Base-by-base conservation (phyloP, 768 basidiomycete genomes). In the Mycena pura region DNA sequence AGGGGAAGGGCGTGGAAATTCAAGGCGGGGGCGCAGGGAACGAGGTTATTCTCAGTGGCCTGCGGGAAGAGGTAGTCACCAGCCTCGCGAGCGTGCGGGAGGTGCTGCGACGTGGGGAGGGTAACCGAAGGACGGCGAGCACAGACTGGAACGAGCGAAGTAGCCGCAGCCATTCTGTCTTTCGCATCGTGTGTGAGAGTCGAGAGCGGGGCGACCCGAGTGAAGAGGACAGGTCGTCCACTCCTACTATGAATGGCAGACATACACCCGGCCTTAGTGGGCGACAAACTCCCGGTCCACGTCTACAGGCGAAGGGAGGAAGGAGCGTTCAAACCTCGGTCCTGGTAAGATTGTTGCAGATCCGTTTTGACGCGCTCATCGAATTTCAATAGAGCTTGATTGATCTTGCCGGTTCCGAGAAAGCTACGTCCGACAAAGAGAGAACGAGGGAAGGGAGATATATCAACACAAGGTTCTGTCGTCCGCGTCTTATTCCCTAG, bases 131-230 rank as follows among this genome's bases (percentile, higher is more conserved):
- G 61, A 97, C 95, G 4, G 96, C 95, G 1, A 92, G 88, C 67
- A 99, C 97, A n/a, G 96, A 99, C 70, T 99, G 96, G 96, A 99
- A 99, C 71, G 92, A 95, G 68, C 78, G 96, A 59, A 95, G 93
- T 77, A 95, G 93, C 71, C 82, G 96, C 31, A 95, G 93, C 78
- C 96, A 98, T 73, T 93, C 91, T 65, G 92, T 99, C 0, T 97
- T 99, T 74, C 80, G 95, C 28, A 84, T 98, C 27, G 96, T 99
- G 0, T 88, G 96, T 48, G 95, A 97, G 74, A 93, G 92, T 67
- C 79, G 93, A 52, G 92, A 89, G 69, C 78, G 88, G 55, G 86
- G 84, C 25, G 64, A 68, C 15, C 68, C 73, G 13, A 80, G 80
- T 0, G 88, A 87, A 13, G 85, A 81, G 31, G 78, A 78, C 11